Evolutionary conservation across 306 rosid species (phyloP).

Genomic region (Casuarina cunninghamiana): DNA sequence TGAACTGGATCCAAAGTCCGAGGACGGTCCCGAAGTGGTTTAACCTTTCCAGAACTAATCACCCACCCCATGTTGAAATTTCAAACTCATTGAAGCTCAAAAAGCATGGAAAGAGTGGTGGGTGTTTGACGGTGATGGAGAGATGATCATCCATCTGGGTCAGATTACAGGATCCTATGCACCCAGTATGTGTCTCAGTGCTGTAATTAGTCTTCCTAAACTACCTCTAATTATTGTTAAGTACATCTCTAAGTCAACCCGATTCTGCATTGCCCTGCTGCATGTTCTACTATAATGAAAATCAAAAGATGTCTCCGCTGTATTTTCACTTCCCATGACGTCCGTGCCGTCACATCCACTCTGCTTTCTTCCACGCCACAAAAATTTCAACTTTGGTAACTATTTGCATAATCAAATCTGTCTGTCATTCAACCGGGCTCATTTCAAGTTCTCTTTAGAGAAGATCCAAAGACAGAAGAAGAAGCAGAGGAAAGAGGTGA

Average conservation of each 20-base stretch:
- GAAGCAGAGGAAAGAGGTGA: no score
- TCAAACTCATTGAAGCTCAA: slow-evolving; percentile 16
- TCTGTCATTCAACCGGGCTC: no score
- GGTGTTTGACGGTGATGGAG: neutral
- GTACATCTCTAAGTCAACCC: slow-evolving; percentile 41
- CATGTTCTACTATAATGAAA: slow-evolving; percentile 14
- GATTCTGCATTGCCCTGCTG: slow-evolving; percentile 20
- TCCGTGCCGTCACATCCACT: slow-evolving; percentile 82
- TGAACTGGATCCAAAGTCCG: slow-evolving; percentile 13
- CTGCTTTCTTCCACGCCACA: slow-evolving; percentile 9
- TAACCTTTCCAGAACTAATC: slow-evolving; percentile 32
- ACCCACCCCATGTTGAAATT: slow-evolving; percentile 52
- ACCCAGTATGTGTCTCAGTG: neutral
- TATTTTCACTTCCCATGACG: slow-evolving; percentile 41
- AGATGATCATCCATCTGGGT: neutral
- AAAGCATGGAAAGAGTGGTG: neutral
- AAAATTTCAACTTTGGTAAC: neutral
- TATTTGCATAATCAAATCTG: neutral
- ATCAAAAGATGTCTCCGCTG: neutral
- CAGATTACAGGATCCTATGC: slow-evolving; percentile 37
- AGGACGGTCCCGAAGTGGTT: slow-evolving; percentile 27
- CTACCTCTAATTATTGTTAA: no score
- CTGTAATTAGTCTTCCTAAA: no score
- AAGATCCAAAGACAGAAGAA: no score
- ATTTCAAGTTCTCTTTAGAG: no score